Conservation (phyloP, 2,329 filamentous ascomycete species). For the Aspergillus thermomutatus region DNA sequence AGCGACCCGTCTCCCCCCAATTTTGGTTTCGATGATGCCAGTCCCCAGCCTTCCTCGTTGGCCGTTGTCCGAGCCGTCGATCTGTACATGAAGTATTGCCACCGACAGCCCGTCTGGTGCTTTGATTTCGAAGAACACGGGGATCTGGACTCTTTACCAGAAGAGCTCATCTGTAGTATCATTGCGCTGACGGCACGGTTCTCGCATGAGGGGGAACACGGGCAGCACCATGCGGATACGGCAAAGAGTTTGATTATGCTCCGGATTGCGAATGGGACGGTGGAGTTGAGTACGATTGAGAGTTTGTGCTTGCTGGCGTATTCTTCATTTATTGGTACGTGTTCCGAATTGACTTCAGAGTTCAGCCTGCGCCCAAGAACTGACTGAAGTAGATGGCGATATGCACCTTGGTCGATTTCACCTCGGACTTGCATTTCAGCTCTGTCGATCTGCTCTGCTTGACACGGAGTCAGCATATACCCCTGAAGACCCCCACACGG, state of each 20-base stretch:
- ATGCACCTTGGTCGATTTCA: constrained; percentile 50
- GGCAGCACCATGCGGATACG: constrained; percentile 38
- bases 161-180: constrained; percentile 34
- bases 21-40: constrained; percentile 23
- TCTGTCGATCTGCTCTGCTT: constrained; percentile 51
- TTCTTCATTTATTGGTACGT: constrained; percentile 49
- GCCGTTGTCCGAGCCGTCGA: constrained; percentile 26
- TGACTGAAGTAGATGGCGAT: constrained; percentile 43
- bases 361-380: neutral
- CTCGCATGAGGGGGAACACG: constrained; percentile 24
- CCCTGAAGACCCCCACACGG: constrained; percentile 31
- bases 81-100: constrained; percentile 36
- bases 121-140: constrained; percentile 33
- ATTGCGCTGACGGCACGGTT: constrained; percentile 33
- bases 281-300: constrained; percentile 50
- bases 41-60: constrained; percentile 18
- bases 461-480: constrained; percentile 43
- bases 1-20: constrained; percentile 20
- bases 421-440: constrained; percentile 49
- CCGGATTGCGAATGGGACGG: constrained; percentile 50
- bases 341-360: no score
- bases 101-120: constrained; percentile 38
- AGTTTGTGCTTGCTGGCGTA: constrained; percentile 51
- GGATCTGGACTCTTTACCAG: constrained; percentile 23
- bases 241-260: constrained; percentile 43